Conservation (phyloP, 2,329 filamentous ascomycete genomes). For the Neonectria coccinea region DNA sequence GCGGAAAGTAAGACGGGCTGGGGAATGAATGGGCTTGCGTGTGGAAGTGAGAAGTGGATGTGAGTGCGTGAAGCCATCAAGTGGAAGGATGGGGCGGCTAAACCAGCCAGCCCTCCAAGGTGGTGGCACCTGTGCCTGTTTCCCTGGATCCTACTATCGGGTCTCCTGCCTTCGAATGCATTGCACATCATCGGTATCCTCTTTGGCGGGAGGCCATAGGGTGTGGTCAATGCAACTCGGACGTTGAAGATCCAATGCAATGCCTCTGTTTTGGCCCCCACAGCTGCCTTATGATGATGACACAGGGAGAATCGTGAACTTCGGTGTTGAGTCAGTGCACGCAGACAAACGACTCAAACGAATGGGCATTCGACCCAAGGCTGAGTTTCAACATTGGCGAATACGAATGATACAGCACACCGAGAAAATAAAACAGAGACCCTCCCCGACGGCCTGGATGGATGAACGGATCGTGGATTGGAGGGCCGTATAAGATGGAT, state of each 20-base stretch:
- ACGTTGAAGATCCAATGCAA: slow-evolving; percentile 6
- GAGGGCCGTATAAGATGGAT: not conserved
- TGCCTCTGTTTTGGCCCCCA: slow-evolving; percentile 18
- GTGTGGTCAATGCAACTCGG: slow-evolving; percentile 43
- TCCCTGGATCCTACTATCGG: slow-evolving; percentile 2
- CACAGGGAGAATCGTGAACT: not conserved
- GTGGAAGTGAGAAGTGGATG: slow-evolving; percentile 1
- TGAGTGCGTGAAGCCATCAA: slow-evolving; percentile 5
- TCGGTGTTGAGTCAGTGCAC: not conserved
- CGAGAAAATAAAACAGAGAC: not conserved
- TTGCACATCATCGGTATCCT: slow-evolving; percentile 4
- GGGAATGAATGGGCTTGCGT: not conserved
- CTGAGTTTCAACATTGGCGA: not conserved
- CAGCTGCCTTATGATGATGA: slow-evolving; percentile 1
- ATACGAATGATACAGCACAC: slow-evolving; percentile 13
- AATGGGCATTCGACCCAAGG: not conserved
- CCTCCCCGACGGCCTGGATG: slow-evolving; percentile 7
- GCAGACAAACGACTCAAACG: not conserved
- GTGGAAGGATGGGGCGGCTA: slow-evolving; percentile 33
- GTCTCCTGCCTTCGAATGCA: not conserved
- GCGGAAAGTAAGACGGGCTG: not conserved
- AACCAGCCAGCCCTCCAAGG: slow-evolving; percentile 3
- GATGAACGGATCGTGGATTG: slow-evolving; percentile 18
- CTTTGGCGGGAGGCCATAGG: slow-evolving; percentile 34
- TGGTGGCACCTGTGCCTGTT: slow-evolving; percentile 11